Base-by-base conservation (phyloP, 2,329 filamentous ascomycete species). In the Cordyceps farinosa region DNA sequence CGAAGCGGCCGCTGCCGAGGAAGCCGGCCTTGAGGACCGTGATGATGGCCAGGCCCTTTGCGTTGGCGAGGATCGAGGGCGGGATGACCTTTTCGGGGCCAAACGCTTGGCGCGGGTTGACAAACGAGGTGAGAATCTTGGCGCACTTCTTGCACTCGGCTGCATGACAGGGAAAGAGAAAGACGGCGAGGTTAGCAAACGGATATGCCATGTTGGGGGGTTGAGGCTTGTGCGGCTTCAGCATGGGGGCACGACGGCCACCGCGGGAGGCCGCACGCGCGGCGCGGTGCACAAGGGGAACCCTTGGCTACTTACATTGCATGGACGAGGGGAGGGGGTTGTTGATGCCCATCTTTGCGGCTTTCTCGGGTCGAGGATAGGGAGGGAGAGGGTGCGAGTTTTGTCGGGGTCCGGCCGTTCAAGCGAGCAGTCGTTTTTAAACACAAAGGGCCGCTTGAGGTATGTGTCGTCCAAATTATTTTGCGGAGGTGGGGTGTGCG, bases 41-140 rank as follows among this genome's bases (percentile, higher is more conserved):
- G 72, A 96, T 86, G 71, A 96, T 88, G 45, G 90, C 91, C 68
- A 96, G 88, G 71, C 91, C 91, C 84, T 99, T 97, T 71, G 95
- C 95, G 76, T 91, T 91, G 67, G 90, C 90, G 70, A 99, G 87
- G 70, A 99, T 85, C 59, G 89, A 85, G 8, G 94, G 93, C 56
- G 95, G 95, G 70, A 99, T 99, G 74, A 99, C 88, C 78, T 98
- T 98, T 77, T 98, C 95, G 62, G 95, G 94, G 6, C 94, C 92
- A 76, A 98, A 97, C 27, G 94, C 81, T 80, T 98, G 94, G 73
- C 88, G 86, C 27, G 95, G 95, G 74, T 98, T 95, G 74, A 98
- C 86, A 75, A 99, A 99, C 13, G 93, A 96, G 52, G 90, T 86
- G 69, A 99, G 85, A 72, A 98, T 98, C 82, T 96, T 97, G 74